Base-by-base conservation (phyloP, 2,329 filamentous ascomycete genomes). In the Stagonosporopsis vannaccii region DNA sequence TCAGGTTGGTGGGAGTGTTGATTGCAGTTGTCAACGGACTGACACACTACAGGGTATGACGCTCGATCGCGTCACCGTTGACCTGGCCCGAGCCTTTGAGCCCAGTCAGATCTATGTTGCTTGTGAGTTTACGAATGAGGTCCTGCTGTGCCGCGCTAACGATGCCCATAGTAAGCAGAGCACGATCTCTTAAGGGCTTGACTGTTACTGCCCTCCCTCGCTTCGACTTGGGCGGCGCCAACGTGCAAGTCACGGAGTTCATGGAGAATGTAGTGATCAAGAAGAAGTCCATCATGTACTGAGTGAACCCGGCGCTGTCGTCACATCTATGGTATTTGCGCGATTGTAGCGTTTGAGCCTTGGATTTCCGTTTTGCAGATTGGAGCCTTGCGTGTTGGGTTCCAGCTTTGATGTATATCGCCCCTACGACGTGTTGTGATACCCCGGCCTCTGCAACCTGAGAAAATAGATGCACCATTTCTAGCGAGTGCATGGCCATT, bases 61-160 rank as follows among this genome's bases (percentile, higher is more conserved):
- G 1, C 74, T 90, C 4, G 81, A 87, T 19, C 79, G 79, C 4
- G 85, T 85, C 2, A 77, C 82, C 2, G 84, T 89, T 1, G 74
- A 88, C 63, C 66, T 89, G 5, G 67, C 69, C 0, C 68, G 71
- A 5, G 79, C 79, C 0, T 89, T 87, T 62, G 83, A 84, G 54
- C 75, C 80, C 25, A 85, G 85, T 0, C 85, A 88, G 71, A 81
- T 82, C 0, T 89, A 89, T 53, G 87, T 89, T 7, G 85, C 85
- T n/a, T 61, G 71, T 74, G 62, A 61, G 70, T 64, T 13, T 50
- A 22, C 13, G n/a, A 5, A 19, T 19, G 8, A 23, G 13, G 12
- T 19, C 13, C n/a, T 7, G 2, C 2, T 11, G 23, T 36, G 15
- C n/a, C 2, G 6, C 20, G 36, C 46, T 66, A 39, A 69, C 12